Percentiles rank a stretch among this genome's conserved stretches.
phyloP scores from a whole-genome alignment of 208 protist species.

The Herpetomonas tarakana region DNA sequence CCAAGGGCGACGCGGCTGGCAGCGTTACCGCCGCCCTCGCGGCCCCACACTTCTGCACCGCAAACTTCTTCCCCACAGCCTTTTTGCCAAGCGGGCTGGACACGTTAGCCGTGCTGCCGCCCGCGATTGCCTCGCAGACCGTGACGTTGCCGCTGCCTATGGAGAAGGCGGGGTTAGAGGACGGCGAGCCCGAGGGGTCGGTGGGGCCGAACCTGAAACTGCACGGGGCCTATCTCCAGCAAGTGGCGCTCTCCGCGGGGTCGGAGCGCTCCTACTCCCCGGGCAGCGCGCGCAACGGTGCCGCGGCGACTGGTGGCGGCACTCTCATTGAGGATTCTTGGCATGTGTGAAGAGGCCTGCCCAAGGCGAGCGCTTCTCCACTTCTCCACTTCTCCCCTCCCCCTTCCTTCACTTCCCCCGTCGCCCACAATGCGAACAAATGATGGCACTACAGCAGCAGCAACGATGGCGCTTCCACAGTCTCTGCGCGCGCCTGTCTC shows the following conservation, averaged over 20 bases:
- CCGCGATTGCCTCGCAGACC: slow-evolving; percentile 40
- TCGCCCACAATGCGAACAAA: no score
- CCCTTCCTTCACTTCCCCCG: no score
- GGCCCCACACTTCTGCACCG: slow-evolving; percentile 40
- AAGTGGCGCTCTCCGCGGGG: neutral
- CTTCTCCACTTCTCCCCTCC: no score
- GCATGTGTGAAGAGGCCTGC: no score
- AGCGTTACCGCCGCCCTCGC: no score
- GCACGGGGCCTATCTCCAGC: neutral
- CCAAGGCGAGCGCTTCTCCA: no score
- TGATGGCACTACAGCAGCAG: no score
- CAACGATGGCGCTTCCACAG: no score
- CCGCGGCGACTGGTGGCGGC: neutral
- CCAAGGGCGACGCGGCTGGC: no score
- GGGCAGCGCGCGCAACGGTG: neutral
- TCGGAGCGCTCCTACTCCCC: neutral
- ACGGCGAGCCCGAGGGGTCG: no score
- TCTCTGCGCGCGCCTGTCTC: no score
- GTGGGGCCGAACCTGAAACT: neutral
- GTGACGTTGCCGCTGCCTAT: slow-evolving; percentile 3
- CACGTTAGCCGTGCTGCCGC: slow-evolving; percentile 41
- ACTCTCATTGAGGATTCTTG: neutral
- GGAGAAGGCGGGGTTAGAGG: neutral
- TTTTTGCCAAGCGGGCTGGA: slow-evolving; percentile 73
- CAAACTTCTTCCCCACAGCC: slow-evolving; percentile 54